phyloP scores from a whole-genome alignment of 805 yeast species.

The Lipomyces oligophaga region DNA sequence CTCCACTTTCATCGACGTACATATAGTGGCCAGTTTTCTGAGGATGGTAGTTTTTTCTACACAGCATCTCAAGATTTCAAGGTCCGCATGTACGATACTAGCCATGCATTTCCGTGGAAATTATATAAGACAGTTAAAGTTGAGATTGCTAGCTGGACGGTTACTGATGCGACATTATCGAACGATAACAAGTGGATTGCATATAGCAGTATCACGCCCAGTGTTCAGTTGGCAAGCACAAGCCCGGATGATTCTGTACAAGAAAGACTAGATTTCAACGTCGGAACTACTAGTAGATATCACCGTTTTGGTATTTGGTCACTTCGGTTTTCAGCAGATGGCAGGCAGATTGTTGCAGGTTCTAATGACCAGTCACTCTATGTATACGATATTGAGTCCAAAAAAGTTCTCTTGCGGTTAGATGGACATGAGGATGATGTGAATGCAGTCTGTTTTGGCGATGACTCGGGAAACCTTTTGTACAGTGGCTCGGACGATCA shows the following conservation, averaged over 20 bases:
- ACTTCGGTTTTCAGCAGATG: constrained; percentile 30
- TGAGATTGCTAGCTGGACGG: constrained; percentile 32
- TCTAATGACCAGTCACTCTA: constrained; percentile 24
- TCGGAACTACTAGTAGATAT: constrained; percentile 1
- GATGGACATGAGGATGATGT: constrained; percentile 32
- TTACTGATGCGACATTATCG: constrained; percentile 33
- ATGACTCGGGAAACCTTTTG: constrained; percentile 39
- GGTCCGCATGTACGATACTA: constrained; percentile 29
- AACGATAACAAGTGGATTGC: constrained; percentile 30
- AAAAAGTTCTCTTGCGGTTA: constrained; percentile 12
- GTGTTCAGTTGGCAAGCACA: constrained; percentile 28
- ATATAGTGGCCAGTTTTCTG: constrained; percentile 35
- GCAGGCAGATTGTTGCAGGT: constrained; percentile 32
- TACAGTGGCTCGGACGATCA: constrained; percentile 53
- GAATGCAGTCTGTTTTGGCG: constrained; percentile 34
- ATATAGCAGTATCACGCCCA: constrained; percentile 29
- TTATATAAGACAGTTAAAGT: constrained; percentile 24
- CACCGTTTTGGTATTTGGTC: constrained; percentile 29
- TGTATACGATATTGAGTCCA: constrained; percentile 30
- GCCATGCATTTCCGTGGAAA: constrained; percentile 25
- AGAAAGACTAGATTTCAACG: constrained; percentile 16
- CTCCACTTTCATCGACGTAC: constrained; percentile 28
- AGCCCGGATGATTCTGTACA: constrained; percentile 25
- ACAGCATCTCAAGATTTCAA: constrained; percentile 32
- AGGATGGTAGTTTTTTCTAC: constrained; percentile 32